Percentiles rank a stretch among this genome's conserved stretches.
phyloP scores from a whole-genome alignment of 805 yeast species.

The Hermanozyma aechmeae region DNA sequence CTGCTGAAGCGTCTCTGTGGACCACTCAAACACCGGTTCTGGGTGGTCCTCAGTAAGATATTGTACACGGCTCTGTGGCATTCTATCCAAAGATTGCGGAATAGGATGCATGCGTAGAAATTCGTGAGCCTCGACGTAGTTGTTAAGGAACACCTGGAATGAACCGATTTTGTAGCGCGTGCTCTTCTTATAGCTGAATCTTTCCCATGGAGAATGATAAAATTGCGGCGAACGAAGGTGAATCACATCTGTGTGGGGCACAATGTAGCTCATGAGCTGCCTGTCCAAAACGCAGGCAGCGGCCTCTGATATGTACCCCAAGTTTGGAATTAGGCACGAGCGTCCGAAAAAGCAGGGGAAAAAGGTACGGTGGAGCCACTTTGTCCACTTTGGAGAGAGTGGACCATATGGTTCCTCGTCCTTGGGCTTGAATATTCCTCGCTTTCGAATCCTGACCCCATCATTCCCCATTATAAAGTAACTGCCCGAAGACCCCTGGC shows the following conservation, averaged over 20 bases:
- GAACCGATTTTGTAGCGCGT: conserved; percentile 48
- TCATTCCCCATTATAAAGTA: conserved; percentile 37
- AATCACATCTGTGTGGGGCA: conserved; percentile 58
- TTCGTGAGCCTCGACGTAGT: conserved; percentile 50
- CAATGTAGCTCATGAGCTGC: conserved; percentile 48
- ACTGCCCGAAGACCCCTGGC: conserved; percentile 64
- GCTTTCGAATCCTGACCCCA: conserved; percentile 13
- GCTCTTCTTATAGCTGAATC: conserved; percentile 7
- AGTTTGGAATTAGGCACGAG: conserved; percentile 61
- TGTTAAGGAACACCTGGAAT: conserved; percentile 52
- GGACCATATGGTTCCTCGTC: conserved; percentile 81
- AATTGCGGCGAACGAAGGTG: conserved; percentile 39
- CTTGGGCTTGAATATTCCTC: conserved; percentile 67
- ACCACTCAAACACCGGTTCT: conserved; percentile 41
- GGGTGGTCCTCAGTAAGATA: conserved; percentile 9
- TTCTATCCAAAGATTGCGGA: conserved; percentile 23
- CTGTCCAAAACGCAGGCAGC: conserved; percentile 63
- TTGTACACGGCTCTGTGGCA: conserved; percentile 3
- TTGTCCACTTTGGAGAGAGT: conserved; percentile 68
- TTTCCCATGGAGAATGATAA: conserved; percentile 45
- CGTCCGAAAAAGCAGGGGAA: conserved; percentile 75
- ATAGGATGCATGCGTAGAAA: conserved; percentile 50
- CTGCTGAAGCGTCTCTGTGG: conserved; percentile 34
- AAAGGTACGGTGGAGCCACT: conserved; percentile 67
- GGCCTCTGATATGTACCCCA: conserved; percentile 64